A percentile compares a stretch with the other conserved stretches of the same genome.
These are phyloP conservation scores for Coprinopsis strossmayeri DNA, from an alignment of 768 basidiomycete genomes.

Conservation along the genomic window DNA sequence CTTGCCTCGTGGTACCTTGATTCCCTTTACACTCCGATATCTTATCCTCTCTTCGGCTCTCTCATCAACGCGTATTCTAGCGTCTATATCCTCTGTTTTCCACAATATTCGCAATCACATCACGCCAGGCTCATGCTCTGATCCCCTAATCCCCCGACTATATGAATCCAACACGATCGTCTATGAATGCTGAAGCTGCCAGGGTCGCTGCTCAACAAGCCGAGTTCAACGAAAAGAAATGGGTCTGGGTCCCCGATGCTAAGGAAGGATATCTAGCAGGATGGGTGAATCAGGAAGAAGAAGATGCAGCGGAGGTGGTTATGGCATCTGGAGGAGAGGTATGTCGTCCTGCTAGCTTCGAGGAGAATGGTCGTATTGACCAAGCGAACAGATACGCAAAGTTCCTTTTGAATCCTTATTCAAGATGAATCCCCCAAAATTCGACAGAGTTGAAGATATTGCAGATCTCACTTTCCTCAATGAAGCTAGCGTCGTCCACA, in stretches of 20 bases:
- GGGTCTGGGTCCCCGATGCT: slow-evolving; percentile 96
- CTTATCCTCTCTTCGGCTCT: neutral
- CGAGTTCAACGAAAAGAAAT: slow-evolving; percentile 96
- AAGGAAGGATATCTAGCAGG: slow-evolving; percentile 91
- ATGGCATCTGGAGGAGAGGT: slow-evolving; percentile 85
- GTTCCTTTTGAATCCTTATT: slow-evolving; percentile 78
- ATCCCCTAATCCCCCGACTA: neutral
- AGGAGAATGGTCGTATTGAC: slow-evolving; percentile 1
- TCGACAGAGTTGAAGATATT: slow-evolving; percentile 96
- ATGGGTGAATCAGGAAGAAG: slow-evolving; percentile 84
- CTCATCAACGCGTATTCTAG: neutral
- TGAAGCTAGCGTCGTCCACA: slow-evolving; percentile 98
- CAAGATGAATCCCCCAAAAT: slow-evolving; percentile 99
- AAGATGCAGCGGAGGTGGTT: slow-evolving; percentile 76
- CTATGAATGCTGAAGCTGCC: slow-evolving; percentile 65
- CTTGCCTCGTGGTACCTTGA: neutral
- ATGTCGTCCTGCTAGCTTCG: slow-evolving; percentile 14
- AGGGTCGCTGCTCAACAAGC: slow-evolving; percentile 86
- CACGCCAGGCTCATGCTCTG: neutral
- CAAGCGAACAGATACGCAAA: slow-evolving; percentile 23
- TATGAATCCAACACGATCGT: slow-evolving; percentile 45
- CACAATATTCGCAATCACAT: neutral
- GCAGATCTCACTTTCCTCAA: slow-evolving; percentile 97
- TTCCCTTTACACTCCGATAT: neutral
- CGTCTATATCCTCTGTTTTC: neutral